Conservation (phyloP, 23 red algal genomes). For the Pyropia haitanensis region DNA sequence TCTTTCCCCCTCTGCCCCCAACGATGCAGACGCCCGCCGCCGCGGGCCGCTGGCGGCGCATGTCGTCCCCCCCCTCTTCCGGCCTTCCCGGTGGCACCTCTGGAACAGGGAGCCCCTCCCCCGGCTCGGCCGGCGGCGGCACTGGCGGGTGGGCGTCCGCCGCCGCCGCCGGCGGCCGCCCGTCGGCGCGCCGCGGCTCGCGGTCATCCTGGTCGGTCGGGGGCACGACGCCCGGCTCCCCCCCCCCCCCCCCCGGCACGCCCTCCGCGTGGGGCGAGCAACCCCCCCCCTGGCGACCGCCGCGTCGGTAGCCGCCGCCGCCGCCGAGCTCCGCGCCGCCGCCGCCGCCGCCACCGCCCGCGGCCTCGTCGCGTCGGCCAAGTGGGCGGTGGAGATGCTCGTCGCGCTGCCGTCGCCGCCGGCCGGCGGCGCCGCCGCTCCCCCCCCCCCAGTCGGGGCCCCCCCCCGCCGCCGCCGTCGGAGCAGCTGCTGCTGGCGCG, state of each 20-base stretch:
- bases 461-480: neutral
- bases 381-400: slow-evolving; percentile 47
- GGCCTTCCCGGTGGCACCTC: too few species aligned
- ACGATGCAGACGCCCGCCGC: too few species aligned
- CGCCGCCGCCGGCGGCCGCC: neutral
- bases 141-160: neutral
- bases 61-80: too few species aligned
- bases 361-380: slow-evolving; percentile 54
- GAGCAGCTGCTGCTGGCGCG: slow-evolving; percentile 34
- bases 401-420: slow-evolving; percentile 11
- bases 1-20: too few species aligned
- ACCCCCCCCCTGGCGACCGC: neutral
- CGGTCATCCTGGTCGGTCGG: neutral
- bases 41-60: too few species aligned
- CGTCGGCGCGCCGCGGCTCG: neutral
- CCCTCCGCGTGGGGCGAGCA: neutral
- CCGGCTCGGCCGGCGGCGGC: too few species aligned
- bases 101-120: too few species aligned
- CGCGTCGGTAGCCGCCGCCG: neutral
- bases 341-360: slow-evolving; percentile 28
- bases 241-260: neutral
- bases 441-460: neutral
- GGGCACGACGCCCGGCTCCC: neutral
- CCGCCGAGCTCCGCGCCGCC: slow-evolving; percentile 22
- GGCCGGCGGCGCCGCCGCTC: neutral